phyloP scores from a whole-genome alignment of 208 protist species.

The Wallacemonas sp. region DNA sequence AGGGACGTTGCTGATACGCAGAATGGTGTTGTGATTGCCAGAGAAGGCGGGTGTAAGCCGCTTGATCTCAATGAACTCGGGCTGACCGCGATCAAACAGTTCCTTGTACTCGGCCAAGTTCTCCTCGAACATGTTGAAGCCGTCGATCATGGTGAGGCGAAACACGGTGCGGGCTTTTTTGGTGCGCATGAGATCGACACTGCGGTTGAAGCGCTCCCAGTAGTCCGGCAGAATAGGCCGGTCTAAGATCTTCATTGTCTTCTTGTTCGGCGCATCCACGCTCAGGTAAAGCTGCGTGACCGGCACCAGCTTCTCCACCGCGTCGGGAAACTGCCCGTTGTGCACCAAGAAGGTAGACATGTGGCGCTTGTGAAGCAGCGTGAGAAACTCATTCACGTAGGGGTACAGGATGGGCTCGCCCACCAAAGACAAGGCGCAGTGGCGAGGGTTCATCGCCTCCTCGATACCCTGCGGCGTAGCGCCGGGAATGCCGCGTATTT shows the following conservation, averaged over 20 bases:
- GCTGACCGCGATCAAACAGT: slow-evolving; percentile 83
- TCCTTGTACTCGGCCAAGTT: slow-evolving; percentile 90
- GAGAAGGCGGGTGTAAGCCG: slow-evolving; percentile 93
- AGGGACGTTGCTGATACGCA: slow-evolving; percentile 95
- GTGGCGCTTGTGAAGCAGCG: slow-evolving; percentile 62
- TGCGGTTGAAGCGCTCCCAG: slow-evolving; percentile 94
- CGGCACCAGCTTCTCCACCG: slow-evolving; percentile 51
- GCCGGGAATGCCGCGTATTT: slow-evolving; percentile 88
- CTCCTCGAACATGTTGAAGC: slow-evolving; percentile 90
- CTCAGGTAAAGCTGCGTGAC: slow-evolving; percentile 95
- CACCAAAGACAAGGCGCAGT: slow-evolving; percentile 95
- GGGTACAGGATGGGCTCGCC: slow-evolving; percentile 96
- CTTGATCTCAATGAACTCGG: slow-evolving; percentile 95
- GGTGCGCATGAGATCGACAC: slow-evolving; percentile 84
- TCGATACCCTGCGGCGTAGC: slow-evolving; percentile 75
- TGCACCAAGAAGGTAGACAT: slow-evolving; percentile 95
- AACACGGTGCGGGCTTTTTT: slow-evolving; percentile 95
- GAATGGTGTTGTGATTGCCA: slow-evolving; percentile 62
- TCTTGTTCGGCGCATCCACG: slow-evolving; percentile 90
- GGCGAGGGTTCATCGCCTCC: slow-evolving; percentile 83
- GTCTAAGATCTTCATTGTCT: slow-evolving; percentile 91
- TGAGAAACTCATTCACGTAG: slow-evolving; percentile 92
- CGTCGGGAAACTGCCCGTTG: slow-evolving; percentile 92
- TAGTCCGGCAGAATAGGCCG: slow-evolving; percentile 92
- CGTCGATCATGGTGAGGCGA: slow-evolving; percentile 96